Base-by-base conservation (phyloP, 768 basidiomycete species). In the Lyophyllum decastes region DNA sequence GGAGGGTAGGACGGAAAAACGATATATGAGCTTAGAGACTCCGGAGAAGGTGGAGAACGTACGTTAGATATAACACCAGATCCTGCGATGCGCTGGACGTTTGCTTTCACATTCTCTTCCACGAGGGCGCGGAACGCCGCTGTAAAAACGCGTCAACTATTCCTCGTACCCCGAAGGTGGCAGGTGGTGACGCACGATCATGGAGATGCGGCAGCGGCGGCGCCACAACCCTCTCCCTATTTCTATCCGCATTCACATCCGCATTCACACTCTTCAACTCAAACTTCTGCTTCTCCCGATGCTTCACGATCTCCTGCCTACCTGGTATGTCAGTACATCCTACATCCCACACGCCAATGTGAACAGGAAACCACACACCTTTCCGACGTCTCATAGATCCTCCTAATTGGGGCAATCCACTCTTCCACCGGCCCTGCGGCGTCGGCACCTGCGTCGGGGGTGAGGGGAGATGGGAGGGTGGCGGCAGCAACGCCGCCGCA, bases 41-140 rank as follows among this genome's bases (percentile, higher is more conserved):
- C 5, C n/a, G 14, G 45, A 10, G 24, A n/a, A 17, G 24, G 2
- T 24, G 27, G 11, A 27, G 21, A 22, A 35, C 43, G n/a, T 59
- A 69, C 68, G 14, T 61, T 64, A 6, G 61, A 27, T 21, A 70
- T 64, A 2, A 70, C 57, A 0, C 40, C 40, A 21, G 64, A 65
- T 8, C 49, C 54, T 2, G 64, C 62, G 19, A 70, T 59, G 6
- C 63, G 55, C n/a, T 52, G 55, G 7, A 70, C 69, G 22, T 66
- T 64, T 2, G 59, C 62, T 47, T 66, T 78, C 12, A 78, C 74
- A 38, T 79, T 78, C 55, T 79, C 77, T 55, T 79, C 78, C 2
- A 79, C 74, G 5, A 79, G 72, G 0, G 77, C 78, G 33, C 77
- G 72, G 66, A 76, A 77, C 17, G 70, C 75, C 26, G 73, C 76